A percentile compares a stretch with the other conserved stretches of the same genome.
Conservation (phyloP, 179 eudicot species). For the Sideroxylon spinosum region DNA sequence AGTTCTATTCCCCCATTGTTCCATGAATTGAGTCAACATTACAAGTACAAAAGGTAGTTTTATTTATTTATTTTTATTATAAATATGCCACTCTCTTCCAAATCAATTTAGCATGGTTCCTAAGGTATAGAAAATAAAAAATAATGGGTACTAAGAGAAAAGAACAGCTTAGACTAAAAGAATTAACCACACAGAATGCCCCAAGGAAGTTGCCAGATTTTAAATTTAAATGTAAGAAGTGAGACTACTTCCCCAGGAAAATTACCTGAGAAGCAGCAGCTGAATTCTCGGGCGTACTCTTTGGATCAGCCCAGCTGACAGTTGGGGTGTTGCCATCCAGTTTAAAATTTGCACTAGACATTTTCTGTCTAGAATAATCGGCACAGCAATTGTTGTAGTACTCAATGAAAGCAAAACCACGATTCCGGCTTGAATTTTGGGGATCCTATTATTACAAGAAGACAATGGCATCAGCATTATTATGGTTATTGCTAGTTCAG, state of each 20-base stretch:
- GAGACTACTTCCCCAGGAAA: not conserved
- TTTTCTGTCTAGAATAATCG: conserved; percentile 77
- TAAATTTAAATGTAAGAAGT: not conserved
- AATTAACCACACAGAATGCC: conserved; percentile 1
- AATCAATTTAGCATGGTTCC: not conserved
- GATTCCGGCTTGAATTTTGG: conserved; percentile 75
- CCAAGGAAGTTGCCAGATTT: not conserved
- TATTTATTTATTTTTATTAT: not conserved
- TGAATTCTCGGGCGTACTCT: conserved; percentile 69
- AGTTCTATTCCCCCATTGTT: not conserved
- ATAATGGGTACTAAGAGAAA: not conserved
- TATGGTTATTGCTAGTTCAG: not conserved
- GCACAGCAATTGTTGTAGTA: conserved; percentile 98
- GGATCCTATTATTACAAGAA: conserved; percentile 62
- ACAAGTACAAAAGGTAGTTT: not conserved
- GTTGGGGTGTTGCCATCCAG: conserved; percentile 87
- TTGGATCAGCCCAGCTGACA: conserved; percentile 98
- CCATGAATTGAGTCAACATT: not conserved
- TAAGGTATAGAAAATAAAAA: not conserved
- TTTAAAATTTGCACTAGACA: conserved; percentile 66
- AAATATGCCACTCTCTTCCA: not conserved
- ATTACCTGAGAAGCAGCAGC: conserved; percentile 88
- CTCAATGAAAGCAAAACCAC: conserved; percentile 95
- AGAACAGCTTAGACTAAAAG: not conserved
- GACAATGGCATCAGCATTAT: conserved; percentile 8